Conservation (phyloP, 1,284 basidiomycete species). For the Pholiota adiposa region DNA sequence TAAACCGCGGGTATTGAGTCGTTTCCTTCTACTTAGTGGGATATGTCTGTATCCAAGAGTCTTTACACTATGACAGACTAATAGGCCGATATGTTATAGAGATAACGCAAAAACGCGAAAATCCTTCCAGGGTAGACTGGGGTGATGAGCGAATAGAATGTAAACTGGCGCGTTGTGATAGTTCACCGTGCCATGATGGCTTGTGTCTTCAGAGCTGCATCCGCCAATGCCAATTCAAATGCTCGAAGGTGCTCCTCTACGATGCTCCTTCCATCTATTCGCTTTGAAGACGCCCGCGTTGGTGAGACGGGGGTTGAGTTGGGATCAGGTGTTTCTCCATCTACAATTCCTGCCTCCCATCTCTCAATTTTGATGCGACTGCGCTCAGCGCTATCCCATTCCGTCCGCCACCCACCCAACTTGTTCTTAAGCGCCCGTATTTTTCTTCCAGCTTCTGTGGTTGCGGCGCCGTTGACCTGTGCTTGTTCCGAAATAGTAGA, state of each 20-base stretch:
- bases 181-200: conserved; percentile 71
- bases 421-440: conserved; percentile 83
- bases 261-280: conserved; percentile 66
- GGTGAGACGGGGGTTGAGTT: conserved; percentile 30
- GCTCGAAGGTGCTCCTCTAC: conserved; percentile 77
- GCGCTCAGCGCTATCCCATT: conserved; percentile 81
- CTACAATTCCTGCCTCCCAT: conserved; percentile 70
- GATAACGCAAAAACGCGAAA: conserved; percentile 23
- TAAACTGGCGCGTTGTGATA: not conserved
- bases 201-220: conserved; percentile 73
- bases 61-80: conserved; percentile 28
- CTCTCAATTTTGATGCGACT: conserved; percentile 73
- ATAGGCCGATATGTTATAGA: conserved; percentile 25
- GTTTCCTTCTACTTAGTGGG: conserved; percentile 20
- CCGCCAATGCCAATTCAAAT: conserved; percentile 69
- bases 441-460: conserved; percentile 80
- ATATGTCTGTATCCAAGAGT: conserved; percentile 19
- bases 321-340: conserved; percentile 39
- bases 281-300: conserved; percentile 34
- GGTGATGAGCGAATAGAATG: conserved; percentile 9
- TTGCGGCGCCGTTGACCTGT: conserved; percentile 81
- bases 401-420: conserved; percentile 73
- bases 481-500: conserved; percentile 83
- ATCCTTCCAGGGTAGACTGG: not conserved
- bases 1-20: conserved; percentile 16